A percentile compares a stretch with the other conserved stretches of the same genome.
Conservation (phyloP, 2,329 filamentous ascomycete species). For the Cladosporium sp. region DNA sequence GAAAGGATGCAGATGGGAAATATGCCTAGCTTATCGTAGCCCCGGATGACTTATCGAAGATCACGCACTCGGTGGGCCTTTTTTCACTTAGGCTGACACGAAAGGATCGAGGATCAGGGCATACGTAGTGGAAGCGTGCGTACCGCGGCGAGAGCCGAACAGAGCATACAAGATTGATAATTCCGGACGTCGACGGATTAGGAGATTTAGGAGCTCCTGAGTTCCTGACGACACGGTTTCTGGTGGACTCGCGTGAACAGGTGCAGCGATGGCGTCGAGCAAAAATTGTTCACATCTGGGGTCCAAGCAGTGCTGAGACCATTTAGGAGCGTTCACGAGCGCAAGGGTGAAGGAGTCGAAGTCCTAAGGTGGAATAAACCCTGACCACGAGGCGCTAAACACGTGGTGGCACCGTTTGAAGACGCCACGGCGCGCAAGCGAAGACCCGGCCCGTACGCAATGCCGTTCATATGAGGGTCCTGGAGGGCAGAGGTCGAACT, state of each 20-base stretch:
- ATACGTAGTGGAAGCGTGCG: constrained; percentile 13
- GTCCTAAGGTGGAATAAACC: constrained; percentile 1
- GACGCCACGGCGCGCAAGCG: constrained; percentile 1
- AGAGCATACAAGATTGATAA: not conserved
- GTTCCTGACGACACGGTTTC: not conserved
- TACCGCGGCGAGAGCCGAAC: constrained; percentile 17
- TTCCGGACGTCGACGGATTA: not conserved
- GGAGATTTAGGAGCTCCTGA: not conserved
- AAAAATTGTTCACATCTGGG: not conserved
- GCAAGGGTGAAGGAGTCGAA: constrained; percentile 4
- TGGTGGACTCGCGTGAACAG: not conserved
- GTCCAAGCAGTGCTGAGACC: not conserved
- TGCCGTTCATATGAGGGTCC: not conserved
- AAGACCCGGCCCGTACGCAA: not conserved
- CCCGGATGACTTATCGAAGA: constrained; percentile 14
- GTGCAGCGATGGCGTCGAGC: constrained; percentile 2
- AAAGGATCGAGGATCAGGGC: constrained; percentile 12
- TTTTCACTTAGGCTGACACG: constrained; percentile 1
- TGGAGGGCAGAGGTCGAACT: not conserved
- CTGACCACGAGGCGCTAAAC: not conserved
- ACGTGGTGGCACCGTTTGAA: constrained; percentile 10
- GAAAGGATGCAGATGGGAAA: constrained; percentile 12
- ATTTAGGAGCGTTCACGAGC: not conserved
- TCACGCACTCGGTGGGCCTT: constrained; percentile 9
- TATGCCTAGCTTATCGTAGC: constrained; percentile 10